Evolutionary conservation across 2,329 filamentous ascomycete species (phyloP).

Genomic region (Boeremia lycopersici): DNA sequence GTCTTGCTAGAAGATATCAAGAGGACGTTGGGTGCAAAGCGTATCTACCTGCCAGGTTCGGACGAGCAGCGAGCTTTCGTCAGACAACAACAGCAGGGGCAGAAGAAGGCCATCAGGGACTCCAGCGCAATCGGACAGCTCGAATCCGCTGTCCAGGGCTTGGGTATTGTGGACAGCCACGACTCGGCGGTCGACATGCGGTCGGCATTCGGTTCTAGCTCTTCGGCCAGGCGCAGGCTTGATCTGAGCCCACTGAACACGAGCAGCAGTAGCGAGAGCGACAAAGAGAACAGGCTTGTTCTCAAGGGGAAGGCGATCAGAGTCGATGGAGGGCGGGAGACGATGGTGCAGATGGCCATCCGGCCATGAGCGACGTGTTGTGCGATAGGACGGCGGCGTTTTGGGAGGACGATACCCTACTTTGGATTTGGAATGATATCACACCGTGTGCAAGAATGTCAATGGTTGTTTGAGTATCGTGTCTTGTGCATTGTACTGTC

Average conservation of each 20-base stretch:
- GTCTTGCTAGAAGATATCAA: slow-evolving; percentile 85
- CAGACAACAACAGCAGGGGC: slow-evolving; percentile 5
- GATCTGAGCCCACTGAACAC: slow-evolving; percentile 9
- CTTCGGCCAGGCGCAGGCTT: slow-evolving; percentile 2
- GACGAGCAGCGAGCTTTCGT: slow-evolving; percentile 32
- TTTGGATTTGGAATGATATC: slow-evolving; percentile 3
- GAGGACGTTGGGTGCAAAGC: slow-evolving; percentile 71
- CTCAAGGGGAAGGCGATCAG: slow-evolving; percentile 32
- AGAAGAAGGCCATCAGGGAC: slow-evolving; percentile 8
- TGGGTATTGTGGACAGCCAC: slow-evolving; percentile 35
- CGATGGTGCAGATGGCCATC: slow-evolving; percentile 32
- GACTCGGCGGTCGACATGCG: slow-evolving; percentile 35
- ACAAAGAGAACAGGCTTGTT: slow-evolving; percentile 37
- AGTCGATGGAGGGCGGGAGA: slow-evolving; percentile 29
- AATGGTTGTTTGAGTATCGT: neutral
- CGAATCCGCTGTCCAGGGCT: slow-evolving; percentile 34
- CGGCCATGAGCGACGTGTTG: slow-evolving; percentile 17
- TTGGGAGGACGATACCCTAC: slow-evolving; percentile 16
- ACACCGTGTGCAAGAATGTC: neutral
- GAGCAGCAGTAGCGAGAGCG: slow-evolving; percentile 26
- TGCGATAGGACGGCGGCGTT: neutral
- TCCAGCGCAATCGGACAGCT: slow-evolving; percentile 28
- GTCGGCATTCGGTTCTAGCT: slow-evolving; percentile 8
- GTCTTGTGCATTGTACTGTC: no score
- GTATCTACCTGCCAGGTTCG: slow-evolving; percentile 72